Conservation (phyloP, 73 alveolate species). For the Stentor roeselii region DNA sequence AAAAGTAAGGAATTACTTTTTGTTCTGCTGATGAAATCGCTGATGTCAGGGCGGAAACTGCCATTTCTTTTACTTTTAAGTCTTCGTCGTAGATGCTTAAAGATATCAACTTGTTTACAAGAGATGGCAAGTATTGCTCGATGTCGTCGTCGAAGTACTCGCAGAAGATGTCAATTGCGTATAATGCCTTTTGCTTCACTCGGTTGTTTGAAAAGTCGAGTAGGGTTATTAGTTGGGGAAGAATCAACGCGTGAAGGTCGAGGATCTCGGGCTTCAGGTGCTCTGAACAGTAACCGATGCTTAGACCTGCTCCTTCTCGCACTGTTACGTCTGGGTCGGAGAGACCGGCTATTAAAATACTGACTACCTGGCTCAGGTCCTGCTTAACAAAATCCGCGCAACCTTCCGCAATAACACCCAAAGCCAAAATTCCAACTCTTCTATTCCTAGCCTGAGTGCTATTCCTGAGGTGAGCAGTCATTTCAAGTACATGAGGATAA, state of each 20-base stretch:
- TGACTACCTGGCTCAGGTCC: slow-evolving; percentile 11
- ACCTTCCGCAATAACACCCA: slow-evolving; percentile 26
- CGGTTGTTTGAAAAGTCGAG: not conserved
- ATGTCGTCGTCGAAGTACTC: slow-evolving; percentile 27
- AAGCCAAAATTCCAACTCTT: slow-evolving; percentile 4
- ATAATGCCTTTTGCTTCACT: slow-evolving; percentile 20
- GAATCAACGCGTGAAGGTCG: not conserved
- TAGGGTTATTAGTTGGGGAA: not conserved
- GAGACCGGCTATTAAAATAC: not conserved
- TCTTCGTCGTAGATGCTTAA: not conserved
- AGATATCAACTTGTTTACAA: not conserved
- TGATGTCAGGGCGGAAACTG: slow-evolving; percentile 16
- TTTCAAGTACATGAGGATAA: slow-evolving; percentile 5
- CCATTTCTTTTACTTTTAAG: not conserved
- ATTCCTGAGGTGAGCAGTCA: not conserved
- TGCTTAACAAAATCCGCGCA: slow-evolving; percentile 21
- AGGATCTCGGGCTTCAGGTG: slow-evolving; percentile 24
- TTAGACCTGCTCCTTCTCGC: slow-evolving; percentile 28
- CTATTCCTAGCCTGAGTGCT: not conserved
- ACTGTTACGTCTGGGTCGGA: not conserved
- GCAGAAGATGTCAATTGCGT: slow-evolving; percentile 26
- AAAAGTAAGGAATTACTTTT: slow-evolving; percentile 12
- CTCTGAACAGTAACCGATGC: slow-evolving; percentile 25
- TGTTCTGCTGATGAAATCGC: slow-evolving; percentile 28
- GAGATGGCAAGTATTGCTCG: not conserved